Evolutionary conservation across 192 early-diverging fungal species (phyloP).

Genomic region (Thamnidium elegans): DNA sequence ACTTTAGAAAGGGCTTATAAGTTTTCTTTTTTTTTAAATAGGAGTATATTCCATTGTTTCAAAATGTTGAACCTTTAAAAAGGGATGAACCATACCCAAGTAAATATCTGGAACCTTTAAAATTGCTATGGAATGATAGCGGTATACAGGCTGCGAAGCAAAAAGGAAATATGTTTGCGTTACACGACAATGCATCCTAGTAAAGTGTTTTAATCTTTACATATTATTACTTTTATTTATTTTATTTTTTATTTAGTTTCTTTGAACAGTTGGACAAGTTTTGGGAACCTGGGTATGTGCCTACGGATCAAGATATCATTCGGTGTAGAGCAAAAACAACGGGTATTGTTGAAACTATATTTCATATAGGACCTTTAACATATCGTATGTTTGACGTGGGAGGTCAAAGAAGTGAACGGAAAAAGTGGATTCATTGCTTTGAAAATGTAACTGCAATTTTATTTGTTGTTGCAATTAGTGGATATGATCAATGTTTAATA

Average conservation of each 20-base stretch:
- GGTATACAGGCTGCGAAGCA: conserved; percentile 41
- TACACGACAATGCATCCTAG: conserved; percentile 54
- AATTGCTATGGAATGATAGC: conserved; percentile 44
- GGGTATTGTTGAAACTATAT: conserved; percentile 57
- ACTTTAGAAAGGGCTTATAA: no score
- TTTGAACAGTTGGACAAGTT: conserved; percentile 52
- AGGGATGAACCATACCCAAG: conserved; percentile 39
- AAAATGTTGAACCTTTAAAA: conserved; percentile 31
- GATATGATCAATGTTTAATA: conserved; percentile 57
- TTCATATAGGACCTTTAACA: conserved; percentile 49
- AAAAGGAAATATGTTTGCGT: conserved; percentile 45
- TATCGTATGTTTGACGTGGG: conserved; percentile 95
- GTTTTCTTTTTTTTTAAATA: conserved; percentile 7
- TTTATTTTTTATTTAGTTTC: conserved; percentile 32
- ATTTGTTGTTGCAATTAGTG: conserved; percentile 57
- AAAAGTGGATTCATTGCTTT: conserved; percentile 80
- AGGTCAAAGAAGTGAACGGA: conserved; percentile 94
- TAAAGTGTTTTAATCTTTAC: conserved; percentile 38
- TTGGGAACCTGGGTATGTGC: conserved; percentile 44
- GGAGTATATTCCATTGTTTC: conserved; percentile 38
- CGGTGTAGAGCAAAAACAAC: conserved; percentile 58
- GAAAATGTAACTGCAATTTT: conserved; percentile 56
- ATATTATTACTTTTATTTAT: not conserved
- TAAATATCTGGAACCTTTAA: conserved; percentile 40
- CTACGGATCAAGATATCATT: conserved; percentile 58